A percentile compares a stretch with the other conserved stretches of the same genome.
These are phyloP conservation scores for Eutrema yunnanense DNA, from an alignment of 345 rosid genomes.

Conservation along the genomic window DNA sequence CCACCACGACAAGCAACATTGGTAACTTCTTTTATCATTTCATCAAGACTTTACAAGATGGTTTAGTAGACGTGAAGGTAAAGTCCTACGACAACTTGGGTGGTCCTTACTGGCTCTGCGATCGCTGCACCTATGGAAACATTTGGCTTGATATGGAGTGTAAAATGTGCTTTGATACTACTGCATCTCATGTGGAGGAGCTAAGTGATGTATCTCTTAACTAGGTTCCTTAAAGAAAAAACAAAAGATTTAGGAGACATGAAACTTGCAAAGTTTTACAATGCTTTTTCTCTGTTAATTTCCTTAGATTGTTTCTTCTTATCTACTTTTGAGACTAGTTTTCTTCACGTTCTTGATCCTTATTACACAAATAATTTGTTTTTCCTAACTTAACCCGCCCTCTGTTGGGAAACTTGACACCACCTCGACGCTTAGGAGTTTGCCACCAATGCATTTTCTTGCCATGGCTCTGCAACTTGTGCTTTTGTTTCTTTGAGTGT, in stretches of 20 bases:
- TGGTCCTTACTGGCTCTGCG: slow-evolving; percentile 9
- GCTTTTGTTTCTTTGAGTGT: slow-evolving; percentile 38
- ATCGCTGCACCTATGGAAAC: slow-evolving; percentile 19
- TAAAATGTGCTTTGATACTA: slow-evolving; percentile 7
- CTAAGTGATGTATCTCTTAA: slow-evolving; percentile 4
- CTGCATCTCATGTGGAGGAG: neutral
- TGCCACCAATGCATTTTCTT: slow-evolving; percentile 41
- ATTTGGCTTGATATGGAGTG: neutral
- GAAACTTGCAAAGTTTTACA: neutral
- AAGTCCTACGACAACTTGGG: neutral
- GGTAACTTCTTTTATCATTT: slow-evolving; percentile 19
- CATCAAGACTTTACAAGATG: slow-evolving; percentile 1
- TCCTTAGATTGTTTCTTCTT: neutral
- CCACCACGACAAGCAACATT: neutral
- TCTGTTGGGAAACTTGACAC: slow-evolving; percentile 36
- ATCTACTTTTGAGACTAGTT: neutral
- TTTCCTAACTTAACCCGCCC: slow-evolving; percentile 33
- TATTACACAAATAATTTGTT: neutral
- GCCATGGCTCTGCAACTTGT: slow-evolving; percentile 3
- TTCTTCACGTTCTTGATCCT: neutral
- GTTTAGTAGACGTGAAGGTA: slow-evolving; percentile 8
- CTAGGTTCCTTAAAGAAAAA: neutral
- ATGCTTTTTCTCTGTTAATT: neutral
- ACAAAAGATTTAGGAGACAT: neutral
- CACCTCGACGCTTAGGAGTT: slow-evolving; percentile 29